phyloP scores from a whole-genome alignment of 129 eudicot species.

The Ambrosia trifida region DNA sequence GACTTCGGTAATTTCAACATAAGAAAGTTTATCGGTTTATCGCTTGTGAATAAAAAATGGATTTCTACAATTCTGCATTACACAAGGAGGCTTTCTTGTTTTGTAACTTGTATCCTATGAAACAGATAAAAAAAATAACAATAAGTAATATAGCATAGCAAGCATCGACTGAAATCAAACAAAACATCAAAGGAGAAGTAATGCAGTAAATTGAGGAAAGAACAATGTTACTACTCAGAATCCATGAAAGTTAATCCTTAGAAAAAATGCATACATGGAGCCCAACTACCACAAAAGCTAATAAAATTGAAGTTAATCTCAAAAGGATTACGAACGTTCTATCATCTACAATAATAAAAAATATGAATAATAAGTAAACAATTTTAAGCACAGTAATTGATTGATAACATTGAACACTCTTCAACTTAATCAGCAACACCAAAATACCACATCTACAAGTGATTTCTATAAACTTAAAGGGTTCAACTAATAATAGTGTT shows the following conservation, averaged over 20 bases:
- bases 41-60: constrained; percentile 39
- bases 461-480: background rate
- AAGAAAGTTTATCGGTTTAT: constrained; percentile 49
- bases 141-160: constrained; percentile 30
- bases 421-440: constrained; percentile 13
- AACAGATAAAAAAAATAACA: constrained; percentile 1
- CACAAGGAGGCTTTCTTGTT: constrained; percentile 36
- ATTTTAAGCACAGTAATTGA: no score
- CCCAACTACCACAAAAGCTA: constrained; percentile 6
- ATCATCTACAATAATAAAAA: background rate
- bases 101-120: constrained; percentile 25
- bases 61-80: constrained; percentile 40
- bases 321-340: no score
- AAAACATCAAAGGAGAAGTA: constrained; percentile 10
- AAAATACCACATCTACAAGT: background rate
- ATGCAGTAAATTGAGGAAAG: background rate
- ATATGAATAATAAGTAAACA: no score
- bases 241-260: background rate
- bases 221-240: constrained; percentile 5
- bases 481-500: background rate
- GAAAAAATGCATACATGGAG: background rate
- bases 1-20: constrained; percentile 14
- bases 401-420: background rate
- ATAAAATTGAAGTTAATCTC: no score
- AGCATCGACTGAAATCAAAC: constrained; percentile 7